phyloP scores from a whole-genome alignment of 495 filamentous ascomycete species.

The Thozetella sp. region DNA sequence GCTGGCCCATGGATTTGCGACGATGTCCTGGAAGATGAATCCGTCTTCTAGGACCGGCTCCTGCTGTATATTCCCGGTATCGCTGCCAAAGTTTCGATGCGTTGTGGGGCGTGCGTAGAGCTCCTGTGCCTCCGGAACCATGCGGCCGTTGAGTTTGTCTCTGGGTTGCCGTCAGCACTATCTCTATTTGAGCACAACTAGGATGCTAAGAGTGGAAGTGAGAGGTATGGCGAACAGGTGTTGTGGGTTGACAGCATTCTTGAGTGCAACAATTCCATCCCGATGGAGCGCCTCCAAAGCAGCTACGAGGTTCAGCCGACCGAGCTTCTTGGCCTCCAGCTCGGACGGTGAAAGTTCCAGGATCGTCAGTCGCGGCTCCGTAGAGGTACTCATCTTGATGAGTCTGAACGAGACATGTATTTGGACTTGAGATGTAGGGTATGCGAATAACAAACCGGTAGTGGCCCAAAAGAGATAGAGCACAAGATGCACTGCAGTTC shows the following conservation, averaged over 20 bases:
- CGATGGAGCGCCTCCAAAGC: constrained; percentile 6
- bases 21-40: constrained; percentile 1
- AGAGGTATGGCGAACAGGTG: neutral
- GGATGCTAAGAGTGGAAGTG: too few relatives aligned
- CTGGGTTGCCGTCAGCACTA: neutral
- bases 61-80: constrained; percentile 6
- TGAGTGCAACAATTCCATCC: constrained; percentile 2
- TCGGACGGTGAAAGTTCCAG: neutral
- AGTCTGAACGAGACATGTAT: too few relatives aligned
- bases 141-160: constrained; percentile 6
- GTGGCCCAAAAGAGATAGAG: too few relatives aligned
- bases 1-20: constrained; percentile 6
- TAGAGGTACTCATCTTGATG: neutral
- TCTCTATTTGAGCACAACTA: neutral
- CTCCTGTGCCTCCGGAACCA: constrained; percentile 2
- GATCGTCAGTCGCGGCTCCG: neutral
- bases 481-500: too few relatives aligned
- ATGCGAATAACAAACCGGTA: too few relatives aligned
- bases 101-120: constrained; percentile 6
- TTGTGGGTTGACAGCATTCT: neutral
- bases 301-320: neutral
- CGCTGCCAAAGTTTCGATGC: constrained; percentile 4
- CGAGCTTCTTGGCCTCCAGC: constrained; percentile 4
- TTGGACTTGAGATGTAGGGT: too few relatives aligned
- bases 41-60: constrained; percentile 5